Evolutionary conservation across 768 basidiomycete genomes (phyloP).

Genomic region (Xerocomus spinulosus): DNA sequence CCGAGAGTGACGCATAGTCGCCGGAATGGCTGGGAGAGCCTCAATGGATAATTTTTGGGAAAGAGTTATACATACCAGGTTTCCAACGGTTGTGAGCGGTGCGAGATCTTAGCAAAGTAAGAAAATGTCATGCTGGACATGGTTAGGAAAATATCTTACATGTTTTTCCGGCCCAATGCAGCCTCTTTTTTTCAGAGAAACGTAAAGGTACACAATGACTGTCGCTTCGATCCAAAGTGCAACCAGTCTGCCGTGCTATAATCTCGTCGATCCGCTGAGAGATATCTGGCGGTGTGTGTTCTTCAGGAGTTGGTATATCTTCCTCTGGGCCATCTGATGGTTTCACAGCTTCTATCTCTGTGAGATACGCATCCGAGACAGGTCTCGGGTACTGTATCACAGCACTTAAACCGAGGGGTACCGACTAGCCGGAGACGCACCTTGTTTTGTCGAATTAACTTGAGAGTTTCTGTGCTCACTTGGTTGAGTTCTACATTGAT

Average conservation of each 20-base stretch:
- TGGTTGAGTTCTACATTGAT: constrained; percentile 67
- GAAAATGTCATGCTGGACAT: constrained; percentile 25
- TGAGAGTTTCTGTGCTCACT: constrained; percentile 51
- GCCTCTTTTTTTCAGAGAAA: constrained; percentile 77
- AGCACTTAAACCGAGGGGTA: neutral
- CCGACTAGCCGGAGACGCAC: constrained; percentile 33
- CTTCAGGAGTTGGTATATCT: constrained; percentile 7
- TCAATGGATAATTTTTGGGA: neutral
- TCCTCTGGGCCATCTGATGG: constrained; percentile 8
- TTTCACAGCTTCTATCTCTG: constrained; percentile 40
- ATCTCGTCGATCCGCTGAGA: constrained; percentile 11
- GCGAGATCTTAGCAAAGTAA: constrained; percentile 45
- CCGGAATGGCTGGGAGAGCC: constrained; percentile 71
- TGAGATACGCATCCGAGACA: constrained; percentile 56
- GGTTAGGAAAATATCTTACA: constrained; percentile 44
- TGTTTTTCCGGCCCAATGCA: constrained; percentile 83
- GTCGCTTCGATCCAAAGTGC: constrained; percentile 39
- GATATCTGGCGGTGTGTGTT: constrained; percentile 5
- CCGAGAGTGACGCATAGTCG: constrained; percentile 82
- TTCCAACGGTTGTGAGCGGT: constrained; percentile 93
- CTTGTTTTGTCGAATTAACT: constrained; percentile 62
- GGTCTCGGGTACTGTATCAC: constrained; percentile 57
- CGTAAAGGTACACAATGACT: constrained; percentile 66
- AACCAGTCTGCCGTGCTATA: constrained; percentile 35
- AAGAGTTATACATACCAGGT: constrained; percentile 51